Percentiles rank a stretch among this genome's conserved stretches.
phyloP scores from a whole-genome alignment of 108 stramenopile genomes.

The Skeletonema grethae region DNA sequence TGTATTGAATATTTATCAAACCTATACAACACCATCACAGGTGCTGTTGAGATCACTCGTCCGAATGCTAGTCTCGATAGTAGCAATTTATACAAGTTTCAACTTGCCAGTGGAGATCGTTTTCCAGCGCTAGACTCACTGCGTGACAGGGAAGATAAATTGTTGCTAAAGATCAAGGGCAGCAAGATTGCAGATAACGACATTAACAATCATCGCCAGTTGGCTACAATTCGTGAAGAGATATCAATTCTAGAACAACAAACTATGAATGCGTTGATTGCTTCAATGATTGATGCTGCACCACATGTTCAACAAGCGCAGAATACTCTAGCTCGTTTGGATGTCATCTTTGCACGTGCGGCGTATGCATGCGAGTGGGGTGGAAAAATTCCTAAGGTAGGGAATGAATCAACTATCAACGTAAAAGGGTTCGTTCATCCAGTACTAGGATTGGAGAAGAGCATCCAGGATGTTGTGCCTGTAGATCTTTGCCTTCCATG shows the following conservation, averaged over 20 bases:
- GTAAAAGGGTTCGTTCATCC: constrained; percentile 63
- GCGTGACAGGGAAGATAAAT: constrained; percentile 47
- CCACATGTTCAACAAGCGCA: constrained; percentile 47
- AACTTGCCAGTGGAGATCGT: constrained; percentile 40
- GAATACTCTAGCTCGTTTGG: constrained; percentile 62
- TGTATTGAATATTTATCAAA: constrained; percentile 12
- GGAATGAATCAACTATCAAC: constrained; percentile 36
- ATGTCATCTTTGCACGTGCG: constrained; percentile 74
- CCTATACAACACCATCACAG: constrained; percentile 26
- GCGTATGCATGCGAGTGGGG: constrained; percentile 60
- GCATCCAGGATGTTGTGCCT: constrained; percentile 51
- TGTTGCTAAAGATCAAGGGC: constrained; percentile 15
- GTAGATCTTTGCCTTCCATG: constrained; percentile 60
- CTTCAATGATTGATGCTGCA: constrained; percentile 41
- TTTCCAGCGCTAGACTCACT: constrained; percentile 61
- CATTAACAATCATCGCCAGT: constrained; percentile 19
- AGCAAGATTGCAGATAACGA: constrained; percentile 3
- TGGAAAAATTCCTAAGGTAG: constrained; percentile 53
- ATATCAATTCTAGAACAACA: constrained; percentile 51
- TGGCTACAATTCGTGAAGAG: constrained; percentile 51
- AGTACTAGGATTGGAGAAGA: constrained; percentile 44
- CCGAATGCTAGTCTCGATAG: constrained; percentile 28
- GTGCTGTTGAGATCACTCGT: constrained; percentile 55
- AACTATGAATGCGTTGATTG: constrained; percentile 44
- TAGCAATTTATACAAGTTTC: constrained; percentile 53